Conservation (phyloP, 805 yeast species). For the Lachancea thermotolerans region DNA sequence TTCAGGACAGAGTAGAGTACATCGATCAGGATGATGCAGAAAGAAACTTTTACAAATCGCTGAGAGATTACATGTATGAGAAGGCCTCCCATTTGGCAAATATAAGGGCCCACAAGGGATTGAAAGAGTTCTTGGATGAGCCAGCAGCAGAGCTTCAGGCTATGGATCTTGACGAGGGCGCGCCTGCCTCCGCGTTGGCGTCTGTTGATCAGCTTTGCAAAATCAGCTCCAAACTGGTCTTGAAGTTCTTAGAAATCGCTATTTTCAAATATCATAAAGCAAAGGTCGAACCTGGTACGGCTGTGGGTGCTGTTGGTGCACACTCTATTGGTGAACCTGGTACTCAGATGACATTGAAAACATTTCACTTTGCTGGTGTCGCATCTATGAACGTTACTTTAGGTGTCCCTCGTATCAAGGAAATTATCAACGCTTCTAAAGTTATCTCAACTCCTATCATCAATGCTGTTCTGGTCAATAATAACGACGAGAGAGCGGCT, state of each 20-base stretch:
- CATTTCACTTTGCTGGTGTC: constrained; percentile 99
- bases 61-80: constrained; percentile 52
- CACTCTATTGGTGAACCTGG: constrained; percentile 99
- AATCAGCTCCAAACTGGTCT: constrained; percentile 54
- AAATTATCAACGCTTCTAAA: constrained; percentile 95
- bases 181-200: constrained; percentile 33
- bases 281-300: constrained; percentile 97
- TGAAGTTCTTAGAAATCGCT: constrained; percentile 66
- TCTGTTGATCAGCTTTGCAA: constrained; percentile 61
- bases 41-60: constrained; percentile 72
- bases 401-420: constrained; percentile 99
- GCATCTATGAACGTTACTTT: constrained; percentile 98
- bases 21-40: constrained; percentile 87
- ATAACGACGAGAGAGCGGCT: constrained; percentile 94
- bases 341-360: constrained; percentile 94
- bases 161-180: constrained; percentile 34
- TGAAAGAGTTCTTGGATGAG: constrained; percentile 39
- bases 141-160: constrained; percentile 42
- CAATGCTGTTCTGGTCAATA: constrained; percentile 87
- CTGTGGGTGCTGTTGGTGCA: constrained; percentile 99
- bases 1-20: constrained; percentile 46
- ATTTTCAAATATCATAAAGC: constrained; percentile 79
- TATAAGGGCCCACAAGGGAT: constrained; percentile 48
- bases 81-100: constrained; percentile 54
- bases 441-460: constrained; percentile 94